Percentiles rank a stretch among this genome's conserved stretches.
Conservation (phyloP, 2,329 filamentous ascomycete genomes). For the Alternaria atra region DNA sequence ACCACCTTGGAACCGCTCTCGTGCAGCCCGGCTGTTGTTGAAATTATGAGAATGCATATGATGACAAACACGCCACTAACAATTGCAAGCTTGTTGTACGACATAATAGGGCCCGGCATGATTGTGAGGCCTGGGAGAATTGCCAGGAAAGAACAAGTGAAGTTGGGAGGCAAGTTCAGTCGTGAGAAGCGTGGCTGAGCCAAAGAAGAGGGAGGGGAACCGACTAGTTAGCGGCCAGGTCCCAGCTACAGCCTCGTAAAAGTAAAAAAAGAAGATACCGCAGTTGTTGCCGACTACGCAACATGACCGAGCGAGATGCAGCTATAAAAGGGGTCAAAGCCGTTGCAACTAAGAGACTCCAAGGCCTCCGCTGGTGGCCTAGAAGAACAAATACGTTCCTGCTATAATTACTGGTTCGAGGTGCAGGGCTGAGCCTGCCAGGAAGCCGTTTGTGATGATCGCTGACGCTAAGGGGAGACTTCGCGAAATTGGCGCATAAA, state of each 20-base stretch:
- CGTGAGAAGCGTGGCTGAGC: neutral
- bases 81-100: conserved; percentile 1
- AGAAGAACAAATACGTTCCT: neutral
- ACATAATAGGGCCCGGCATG: conserved; percentile 7
- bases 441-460: neutral
- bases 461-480: neutral
- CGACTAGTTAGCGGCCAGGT: neutral
- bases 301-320: neutral
- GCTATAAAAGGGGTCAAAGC: neutral
- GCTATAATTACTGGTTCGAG: neutral
- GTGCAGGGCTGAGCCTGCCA: neutral
- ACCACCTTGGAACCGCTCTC: conserved; percentile 15
- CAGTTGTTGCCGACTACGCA: neutral
- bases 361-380: neutral
- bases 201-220: neutral
- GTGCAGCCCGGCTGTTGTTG: conserved; percentile 17
- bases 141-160: neutral
- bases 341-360: neutral
- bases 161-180: neutral
- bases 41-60: conserved; percentile 22
- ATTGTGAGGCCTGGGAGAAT: neutral
- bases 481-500: neutral
- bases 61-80: conserved; percentile 11
- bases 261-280: neutral
- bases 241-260: neutral